Evolutionary conservation across 192 early-diverging fungal genomes (phyloP).

Genomic region (Coemansia sp.): DNA sequence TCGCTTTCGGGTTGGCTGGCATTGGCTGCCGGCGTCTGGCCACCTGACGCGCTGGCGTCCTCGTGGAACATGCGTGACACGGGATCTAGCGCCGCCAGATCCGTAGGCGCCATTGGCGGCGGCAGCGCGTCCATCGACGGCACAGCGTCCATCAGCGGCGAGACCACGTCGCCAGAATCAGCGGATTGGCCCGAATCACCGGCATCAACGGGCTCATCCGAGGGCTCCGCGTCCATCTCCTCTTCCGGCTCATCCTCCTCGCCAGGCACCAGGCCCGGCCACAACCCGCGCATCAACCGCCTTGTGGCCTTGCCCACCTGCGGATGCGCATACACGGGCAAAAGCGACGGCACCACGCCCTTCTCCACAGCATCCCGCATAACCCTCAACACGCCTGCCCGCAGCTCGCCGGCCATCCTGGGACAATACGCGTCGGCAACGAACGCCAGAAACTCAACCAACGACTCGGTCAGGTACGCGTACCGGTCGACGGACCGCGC

Average conservation of each 20-base stretch:
- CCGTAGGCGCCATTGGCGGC: slow-evolving; percentile 3
- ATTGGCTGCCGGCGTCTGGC: slow-evolving; percentile 1
- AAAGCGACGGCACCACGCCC: slow-evolving; percentile 56
- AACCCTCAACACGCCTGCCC: slow-evolving; percentile 50
- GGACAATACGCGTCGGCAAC: slow-evolving; percentile 60
- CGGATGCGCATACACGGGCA: slow-evolving; percentile 51
- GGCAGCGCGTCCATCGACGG: background rate
- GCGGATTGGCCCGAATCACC: slow-evolving; percentile 14
- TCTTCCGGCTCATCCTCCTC: background rate
- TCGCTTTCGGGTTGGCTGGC: background rate
- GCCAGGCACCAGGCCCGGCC: slow-evolving; percentile 34
- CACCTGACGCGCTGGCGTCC: slow-evolving; percentile 9
- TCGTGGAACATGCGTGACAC: slow-evolving; percentile 45
- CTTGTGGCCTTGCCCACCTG: slow-evolving; percentile 10
- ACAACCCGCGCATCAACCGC: slow-evolving; percentile 37
- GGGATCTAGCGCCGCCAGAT: slow-evolving; percentile 13
- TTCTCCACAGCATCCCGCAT: slow-evolving; percentile 61
- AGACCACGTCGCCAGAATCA: no score
- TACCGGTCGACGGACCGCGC: slow-evolving; percentile 62
- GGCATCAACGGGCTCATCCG: slow-evolving; percentile 6
- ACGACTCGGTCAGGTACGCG: slow-evolving; percentile 61
- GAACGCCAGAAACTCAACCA: slow-evolving; percentile 68
- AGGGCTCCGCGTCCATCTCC: no score
- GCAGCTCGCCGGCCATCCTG: slow-evolving; percentile 49
- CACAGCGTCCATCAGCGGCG: no score